Conservation (phyloP, 2,329 filamentous ascomycete genomes). For the Colletotrichum sp. region DNA sequence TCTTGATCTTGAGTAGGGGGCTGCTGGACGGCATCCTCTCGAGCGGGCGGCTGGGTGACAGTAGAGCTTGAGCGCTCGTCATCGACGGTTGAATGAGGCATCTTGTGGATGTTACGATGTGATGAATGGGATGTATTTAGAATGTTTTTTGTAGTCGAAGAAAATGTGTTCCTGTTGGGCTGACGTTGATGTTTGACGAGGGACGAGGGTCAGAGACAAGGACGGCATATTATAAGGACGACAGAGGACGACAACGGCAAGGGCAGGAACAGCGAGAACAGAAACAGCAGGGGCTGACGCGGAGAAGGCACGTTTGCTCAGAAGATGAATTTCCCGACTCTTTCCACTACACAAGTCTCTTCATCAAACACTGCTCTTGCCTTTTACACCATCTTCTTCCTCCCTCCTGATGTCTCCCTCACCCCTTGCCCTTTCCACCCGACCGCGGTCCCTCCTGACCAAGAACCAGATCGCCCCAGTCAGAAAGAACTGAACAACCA, state of each 20-base stretch:
- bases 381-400: neutral
- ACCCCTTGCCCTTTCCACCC: neutral
- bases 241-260: neutral
- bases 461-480: constrained; percentile 5
- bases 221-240: neutral
- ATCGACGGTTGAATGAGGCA: neutral
- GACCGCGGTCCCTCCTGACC: neutral
- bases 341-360: neutral
- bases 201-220: neutral
- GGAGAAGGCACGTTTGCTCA: neutral
- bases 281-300: neutral
- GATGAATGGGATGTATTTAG: neutral
- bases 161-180: neutral
- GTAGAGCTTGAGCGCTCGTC: neutral
- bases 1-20: neutral
- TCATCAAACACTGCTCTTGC: neutral
- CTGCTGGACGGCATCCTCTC: neutral
- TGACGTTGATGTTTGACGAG: neutral
- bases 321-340: neutral
- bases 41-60: neutral
- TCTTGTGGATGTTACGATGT: neutral
- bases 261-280: neutral
- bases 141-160: neutral
- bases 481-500: constrained; percentile 33
- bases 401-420: neutral